phyloP scores from a whole-genome alignment of 2,329 filamentous ascomycete species.

The Penicillium sclerotigenum region DNA sequence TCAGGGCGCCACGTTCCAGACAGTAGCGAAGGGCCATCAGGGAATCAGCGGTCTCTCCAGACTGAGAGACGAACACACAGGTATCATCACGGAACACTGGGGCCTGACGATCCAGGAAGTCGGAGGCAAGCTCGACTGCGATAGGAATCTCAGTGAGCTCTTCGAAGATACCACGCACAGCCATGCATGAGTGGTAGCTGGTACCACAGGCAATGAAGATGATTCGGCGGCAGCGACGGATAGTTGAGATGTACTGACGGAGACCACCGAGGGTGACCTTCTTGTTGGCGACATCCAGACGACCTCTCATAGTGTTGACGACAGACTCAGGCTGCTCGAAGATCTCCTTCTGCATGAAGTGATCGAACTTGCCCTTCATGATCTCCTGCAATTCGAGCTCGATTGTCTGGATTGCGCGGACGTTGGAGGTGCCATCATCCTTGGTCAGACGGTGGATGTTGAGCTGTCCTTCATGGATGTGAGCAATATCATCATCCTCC shows the following conservation, averaged over 20 bases:
- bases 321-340: conserved; percentile 99
- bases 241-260: conserved; percentile 92
- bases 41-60: conserved; percentile 96
- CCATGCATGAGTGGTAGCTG: conserved; percentile 99
- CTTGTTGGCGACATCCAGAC: conserved; percentile 90
- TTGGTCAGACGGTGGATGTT: conserved; percentile 99
- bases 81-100: conserved; percentile 99
- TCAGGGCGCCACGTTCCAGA: conserved; percentile 92
- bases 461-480: conserved; percentile 97
- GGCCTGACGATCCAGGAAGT: conserved; percentile 94
- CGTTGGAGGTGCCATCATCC: conserved; percentile 93
- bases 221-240: conserved; percentile 91
- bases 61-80: conserved; percentile 98
- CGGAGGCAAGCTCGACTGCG: conserved; percentile 91
- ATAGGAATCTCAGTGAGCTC: conserved; percentile 98
- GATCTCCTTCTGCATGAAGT: conserved; percentile 99
- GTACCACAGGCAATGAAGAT: conserved; percentile 99
- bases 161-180: conserved; percentile 94
- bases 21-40: conserved; percentile 97
- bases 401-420: conserved; percentile 95
- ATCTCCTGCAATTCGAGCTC: conserved; percentile 99
- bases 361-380: conserved; percentile 99
- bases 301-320: conserved; percentile 99
- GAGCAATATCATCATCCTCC: conserved; percentile 98
- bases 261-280: conserved; percentile 93